phyloP scores from a whole-genome alignment of 2,329 filamentous ascomycete genomes.

The Neofusicoccum ribis region DNA sequence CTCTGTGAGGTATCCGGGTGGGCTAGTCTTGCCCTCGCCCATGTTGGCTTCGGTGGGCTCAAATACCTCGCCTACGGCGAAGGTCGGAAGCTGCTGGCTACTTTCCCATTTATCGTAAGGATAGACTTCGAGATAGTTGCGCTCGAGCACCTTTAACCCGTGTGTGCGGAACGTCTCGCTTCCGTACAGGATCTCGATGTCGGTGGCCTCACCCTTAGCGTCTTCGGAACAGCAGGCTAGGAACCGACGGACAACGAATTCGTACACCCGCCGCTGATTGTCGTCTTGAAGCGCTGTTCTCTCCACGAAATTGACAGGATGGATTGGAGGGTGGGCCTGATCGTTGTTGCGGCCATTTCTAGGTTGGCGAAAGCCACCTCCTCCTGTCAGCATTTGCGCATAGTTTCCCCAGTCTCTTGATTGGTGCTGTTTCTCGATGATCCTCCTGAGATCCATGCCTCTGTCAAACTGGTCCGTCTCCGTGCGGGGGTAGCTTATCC shows the following conservation, averaged over 20 bases:
- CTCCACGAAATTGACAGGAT: slow-evolving; percentile 83
- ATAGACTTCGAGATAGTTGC: slow-evolving; percentile 94
- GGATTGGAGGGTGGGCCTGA: slow-evolving; percentile 95
- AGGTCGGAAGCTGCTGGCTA: slow-evolving; percentile 77
- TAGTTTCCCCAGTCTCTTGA: slow-evolving; percentile 78
- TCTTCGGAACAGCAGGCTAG: slow-evolving; percentile 95
- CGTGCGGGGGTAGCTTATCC: slow-evolving; percentile 95
- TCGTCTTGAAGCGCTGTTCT: slow-evolving; percentile 60
- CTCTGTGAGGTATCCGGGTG: slow-evolving; percentile 87
- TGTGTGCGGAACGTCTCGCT: slow-evolving; percentile 79
- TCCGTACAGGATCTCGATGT: slow-evolving; percentile 82
- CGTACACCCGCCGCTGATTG: slow-evolving; percentile 78
- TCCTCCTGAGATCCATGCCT: slow-evolving; percentile 76
- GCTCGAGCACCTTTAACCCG: slow-evolving; percentile 79
- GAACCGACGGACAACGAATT: slow-evolving; percentile 89
- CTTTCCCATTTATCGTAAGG: slow-evolving; percentile 96
- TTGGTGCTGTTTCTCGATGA: slow-evolving; percentile 81
- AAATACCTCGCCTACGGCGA: slow-evolving; percentile 77
- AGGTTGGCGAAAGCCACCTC: slow-evolving; percentile 78
- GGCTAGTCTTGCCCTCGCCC: slow-evolving; percentile 82
- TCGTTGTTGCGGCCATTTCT: slow-evolving; percentile 86
- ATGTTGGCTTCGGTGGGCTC: slow-evolving; percentile 87
- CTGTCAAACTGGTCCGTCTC: slow-evolving; percentile 95
- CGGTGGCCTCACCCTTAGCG: slow-evolving; percentile 80
- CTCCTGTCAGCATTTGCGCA: slow-evolving; percentile 70